Base-by-base conservation (phyloP, 2,329 filamentous ascomycete species). In the Verticillium zaregamsianum region DNA sequence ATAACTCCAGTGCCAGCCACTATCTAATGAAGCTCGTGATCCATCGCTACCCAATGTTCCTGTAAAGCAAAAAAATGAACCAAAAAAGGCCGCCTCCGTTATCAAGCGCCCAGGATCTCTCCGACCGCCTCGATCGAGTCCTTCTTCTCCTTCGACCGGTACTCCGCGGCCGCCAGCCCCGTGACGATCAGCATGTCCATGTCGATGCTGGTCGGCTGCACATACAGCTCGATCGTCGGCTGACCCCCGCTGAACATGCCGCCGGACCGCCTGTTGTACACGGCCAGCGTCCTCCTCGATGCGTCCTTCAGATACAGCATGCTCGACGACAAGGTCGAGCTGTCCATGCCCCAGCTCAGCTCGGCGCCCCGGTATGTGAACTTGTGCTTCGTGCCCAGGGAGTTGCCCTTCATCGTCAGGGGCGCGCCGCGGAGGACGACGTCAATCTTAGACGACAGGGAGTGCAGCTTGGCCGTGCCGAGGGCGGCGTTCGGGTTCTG, bases 131-230 rank as follows among this genome's bases (percentile, higher is more conserved):
- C 55, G 5, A 20, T 35, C 8, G 33, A 37, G 6, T 60, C 59
- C n/a, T 52, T 59, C 15, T 59, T 52, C 23, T 54, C 32, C 35
- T 62, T 62, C 3, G 25, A 31, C 49, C 33, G 39, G n/a, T 56
- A 56, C 3, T 28, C 33, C 5, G 57, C 57, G 8, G 14, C 20
- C 5, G 57, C 60, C 49, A 62, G 17, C 12, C 57, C 60, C 7
- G 57, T 62, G 14, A 59, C 52, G 14, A 62, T 39, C 12, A 62
- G 32, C 35, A 62, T n/a, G 15, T 62, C 60, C 49, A 62, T 55
- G 25, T 62, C 60, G 5, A 62, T n/a, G 2, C 15, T 59, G 32
- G 54, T 49, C 7, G 60, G 45, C 17, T 57, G 60, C 7, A 62
- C 60, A 15, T 45, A 59, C n/a, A 62, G n/a, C 31, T 62, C 60